These are phyloP conservation scores for Backusella sp. DNA, from an alignment of 192 early-diverging fungal genomes.

Conservation along the genomic window DNA sequence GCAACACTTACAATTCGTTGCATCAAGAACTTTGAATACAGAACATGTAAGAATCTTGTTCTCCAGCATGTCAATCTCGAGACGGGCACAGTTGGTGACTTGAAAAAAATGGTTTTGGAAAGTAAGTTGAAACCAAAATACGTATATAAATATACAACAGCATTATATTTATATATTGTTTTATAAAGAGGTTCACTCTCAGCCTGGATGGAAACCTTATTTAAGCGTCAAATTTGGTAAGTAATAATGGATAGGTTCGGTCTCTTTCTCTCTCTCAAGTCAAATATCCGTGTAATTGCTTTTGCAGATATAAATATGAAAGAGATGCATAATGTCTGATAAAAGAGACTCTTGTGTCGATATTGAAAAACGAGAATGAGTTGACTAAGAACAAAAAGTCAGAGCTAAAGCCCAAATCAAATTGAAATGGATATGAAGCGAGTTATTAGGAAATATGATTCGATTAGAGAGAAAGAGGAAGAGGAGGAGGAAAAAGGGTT, in stretches of 20 bases:
- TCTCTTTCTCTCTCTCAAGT: not conserved
- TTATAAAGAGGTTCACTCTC: constrained; percentile 56
- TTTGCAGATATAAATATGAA: not conserved
- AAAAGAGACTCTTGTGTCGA: not conserved
- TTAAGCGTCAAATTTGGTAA: constrained; percentile 66
- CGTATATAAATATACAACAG: not conserved
- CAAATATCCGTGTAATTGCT: not conserved
- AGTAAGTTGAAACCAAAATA: constrained; percentile 41
- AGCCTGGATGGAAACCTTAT: constrained; percentile 69
- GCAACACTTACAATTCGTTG: constrained; percentile 78
- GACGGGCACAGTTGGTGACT: constrained; percentile 60
- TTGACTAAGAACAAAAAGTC: not conserved
- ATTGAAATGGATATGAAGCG: not conserved
- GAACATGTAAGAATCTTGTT: constrained; percentile 81
- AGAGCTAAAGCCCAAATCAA: not conserved
- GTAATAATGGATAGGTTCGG: not conserved
- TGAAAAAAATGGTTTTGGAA: constrained; percentile 54
- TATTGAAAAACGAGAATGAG: not conserved
- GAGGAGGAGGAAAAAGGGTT: not conserved
- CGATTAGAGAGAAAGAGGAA: not conserved
- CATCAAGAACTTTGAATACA: constrained; percentile 91
- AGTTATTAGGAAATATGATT: not conserved
- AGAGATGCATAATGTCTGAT: not conserved
- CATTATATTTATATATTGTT: not conserved
- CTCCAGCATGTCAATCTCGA: constrained; percentile 70